Evolutionary conservation across 1,139 yeast genomes (phyloP), one percentile per base, ranked within the genome.

Genomic region (Pichia sp.): DNA sequence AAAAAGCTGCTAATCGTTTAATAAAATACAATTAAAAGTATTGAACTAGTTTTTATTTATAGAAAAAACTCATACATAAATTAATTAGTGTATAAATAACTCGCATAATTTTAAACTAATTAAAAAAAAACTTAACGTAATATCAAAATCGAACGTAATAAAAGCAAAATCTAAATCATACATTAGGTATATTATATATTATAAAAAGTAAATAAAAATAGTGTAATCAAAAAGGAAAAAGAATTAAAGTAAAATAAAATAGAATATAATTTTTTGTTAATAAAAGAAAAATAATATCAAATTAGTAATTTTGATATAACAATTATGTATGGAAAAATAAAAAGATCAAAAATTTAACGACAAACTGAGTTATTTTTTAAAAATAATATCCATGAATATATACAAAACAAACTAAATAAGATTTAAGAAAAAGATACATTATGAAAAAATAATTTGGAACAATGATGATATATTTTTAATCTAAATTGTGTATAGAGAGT

Each of bases 1-100:
- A 69, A 26, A 78, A 72, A 44, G 74, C 80, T 20, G 43, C 41
- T 6, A 44, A 41, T 28, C 39, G 39, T 33, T 38, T 44, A 15
- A 33, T 37, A 10, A 40, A 30, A 14, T 24, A 33, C 6, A 15
- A 8, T 11, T 30, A 15, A 31, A n/a, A 25, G 31, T n/a, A n/a
- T n/a, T n/a, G n/a, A n/a, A n/a, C n/a, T n/a, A n/a, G n/a, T n/a
- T n/a, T n/a, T n/a, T n/a, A n/a, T n/a, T n/a, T n/a, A n/a, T n/a
- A n/a, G n/a, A n/a, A n/a, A n/a, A n/a, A n/a, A n/a, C n/a, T n/a
- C n/a, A n/a, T n/a, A n/a, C n/a, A n/a, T n/a, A n/a, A n/a, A n/a
- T n/a, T n/a, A 38, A 10, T 13, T 8, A 28, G 14, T 29, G 21
- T n/a, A n/a, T n/a, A n/a, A n/a, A n/a, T n/a, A n/a, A n/a, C n/a